phyloP scores from a whole-genome alignment of 139 green algal genomes.

The Eudorina sp. region DNA sequence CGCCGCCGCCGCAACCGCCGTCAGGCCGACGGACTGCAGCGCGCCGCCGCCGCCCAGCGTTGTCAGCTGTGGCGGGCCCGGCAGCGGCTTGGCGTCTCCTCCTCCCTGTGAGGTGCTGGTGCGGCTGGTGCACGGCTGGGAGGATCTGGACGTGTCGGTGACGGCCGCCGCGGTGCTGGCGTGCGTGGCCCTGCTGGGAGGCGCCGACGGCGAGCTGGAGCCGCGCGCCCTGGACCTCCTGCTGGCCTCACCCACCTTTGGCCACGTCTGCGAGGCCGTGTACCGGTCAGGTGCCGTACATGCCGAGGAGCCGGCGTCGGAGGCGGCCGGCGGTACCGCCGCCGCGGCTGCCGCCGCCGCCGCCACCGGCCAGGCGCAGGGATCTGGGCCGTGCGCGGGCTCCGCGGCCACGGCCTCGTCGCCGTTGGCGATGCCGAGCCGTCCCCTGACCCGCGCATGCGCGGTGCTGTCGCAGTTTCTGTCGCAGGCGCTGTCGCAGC shows the following conservation, averaged over 20 bases:
- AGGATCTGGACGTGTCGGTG: conserved; percentile 25
- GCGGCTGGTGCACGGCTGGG: conserved; percentile 18
- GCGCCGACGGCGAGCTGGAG: background rate
- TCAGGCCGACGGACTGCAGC: too few species aligned
- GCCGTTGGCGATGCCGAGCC: background rate
- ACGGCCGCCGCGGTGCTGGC: conserved; percentile 17
- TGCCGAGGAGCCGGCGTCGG: background rate
- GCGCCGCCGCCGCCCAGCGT: too few species aligned
- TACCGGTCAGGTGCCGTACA: background rate
- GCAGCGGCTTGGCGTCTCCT: too few species aligned
- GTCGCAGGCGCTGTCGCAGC: background rate
- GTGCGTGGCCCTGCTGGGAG: background rate
- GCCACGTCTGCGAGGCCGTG: background rate
- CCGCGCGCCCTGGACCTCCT: background rate
- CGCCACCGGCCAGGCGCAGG: background rate
- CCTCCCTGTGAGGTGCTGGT: conserved; percentile 16
- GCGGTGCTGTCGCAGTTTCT: background rate
- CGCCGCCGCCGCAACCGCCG: background rate
- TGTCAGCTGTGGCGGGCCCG: too few species aligned
- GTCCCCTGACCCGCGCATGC: background rate
- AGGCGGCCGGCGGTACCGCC: background rate
- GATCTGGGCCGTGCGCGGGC: background rate
- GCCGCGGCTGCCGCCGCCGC: background rate
- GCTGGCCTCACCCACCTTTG: background rate
- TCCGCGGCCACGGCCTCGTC: too few species aligned